phyloP scores from a whole-genome alignment of 805 yeast genomes.

The Sugiyamaella chiloensis region DNA sequence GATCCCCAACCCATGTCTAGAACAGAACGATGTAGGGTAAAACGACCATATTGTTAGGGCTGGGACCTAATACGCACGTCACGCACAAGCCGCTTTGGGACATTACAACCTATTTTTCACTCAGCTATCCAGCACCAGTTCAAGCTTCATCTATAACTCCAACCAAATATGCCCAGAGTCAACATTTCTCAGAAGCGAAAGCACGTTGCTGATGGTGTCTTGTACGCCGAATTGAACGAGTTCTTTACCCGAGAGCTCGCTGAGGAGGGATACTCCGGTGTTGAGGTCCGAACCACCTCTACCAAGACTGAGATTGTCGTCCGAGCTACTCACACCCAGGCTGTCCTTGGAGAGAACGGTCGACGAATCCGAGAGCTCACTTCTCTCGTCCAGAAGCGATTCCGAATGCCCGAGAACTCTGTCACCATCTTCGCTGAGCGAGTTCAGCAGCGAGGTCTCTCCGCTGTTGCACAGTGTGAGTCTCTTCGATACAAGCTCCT shows the following conservation, averaged over 20 bases:
- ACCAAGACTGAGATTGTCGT: conserved; percentile 96
- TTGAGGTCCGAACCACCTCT: conserved; percentile 98
- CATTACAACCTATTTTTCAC: not conserved
- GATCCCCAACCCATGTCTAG: no score
- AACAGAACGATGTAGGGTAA: no score
- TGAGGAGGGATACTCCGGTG: conserved; percentile 99
- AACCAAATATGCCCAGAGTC: conserved; percentile 31
- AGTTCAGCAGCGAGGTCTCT: conserved; percentile 98
- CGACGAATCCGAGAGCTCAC: conserved; percentile 99
- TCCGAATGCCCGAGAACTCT: conserved; percentile 91
- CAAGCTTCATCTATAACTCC: conserved; percentile 2
- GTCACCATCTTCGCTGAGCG: conserved; percentile 97
- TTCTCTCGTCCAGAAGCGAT: conserved; percentile 96
- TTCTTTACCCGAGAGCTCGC: conserved; percentile 99
- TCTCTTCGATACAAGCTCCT: conserved; percentile 96
- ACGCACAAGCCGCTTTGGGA: conserved; percentile 9
- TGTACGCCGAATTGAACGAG: conserved; percentile 99
- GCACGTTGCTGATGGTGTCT: conserved; percentile 99
- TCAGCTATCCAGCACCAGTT: no score
- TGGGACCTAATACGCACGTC: no score
- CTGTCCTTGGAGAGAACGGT: conserved; percentile 99
- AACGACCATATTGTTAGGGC: no score
- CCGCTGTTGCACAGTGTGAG: conserved; percentile 99
- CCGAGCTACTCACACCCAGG: conserved; percentile 98
- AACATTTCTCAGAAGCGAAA: conserved; percentile 95